Evolutionary conservation across 805 yeast genomes (phyloP), one percentile per base, ranked within the genome.

Genomic region (Danielia reshetovae): DNA sequence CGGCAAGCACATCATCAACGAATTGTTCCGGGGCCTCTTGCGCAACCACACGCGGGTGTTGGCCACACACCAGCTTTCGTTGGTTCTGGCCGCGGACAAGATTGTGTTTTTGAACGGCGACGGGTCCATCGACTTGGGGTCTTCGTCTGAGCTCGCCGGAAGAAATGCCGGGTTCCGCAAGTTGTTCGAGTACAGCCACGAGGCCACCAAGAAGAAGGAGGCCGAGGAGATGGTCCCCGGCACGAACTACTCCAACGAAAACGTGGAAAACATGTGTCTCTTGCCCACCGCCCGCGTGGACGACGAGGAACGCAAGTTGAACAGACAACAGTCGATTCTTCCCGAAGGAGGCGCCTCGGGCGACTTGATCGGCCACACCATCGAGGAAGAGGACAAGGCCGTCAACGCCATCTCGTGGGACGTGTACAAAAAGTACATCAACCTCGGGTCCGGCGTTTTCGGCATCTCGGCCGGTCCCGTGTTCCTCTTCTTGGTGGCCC

Each of bases 111-210:
- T 66, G 39, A 63, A 61, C 39, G 70, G 70, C 30, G 67, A 64
- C 42, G 72, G 72, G 5, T 40, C 64, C 3, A 54, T 60, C 30
- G 71, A 67, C 36, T 59, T 56, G 24, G 71, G 70, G n/a, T 48
- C 59, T 1, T 43, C 55, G 15, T 40, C 49, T 4, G 63, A 65
- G 34, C 57, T 67, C 36, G 41, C 40, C 13, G 31, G 27, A 5
- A 51, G 60, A 37, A 79, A 74, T 43, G 32, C 48, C 3, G 70
- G 65, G 7, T 80, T 85, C 49, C 59, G 58, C 14, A 65, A 69
- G 10, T 62, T 81, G 46, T 66, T 80, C 61, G 69, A 73, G 27
- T 75, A 59, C 46, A 60, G 70, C 38, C 38, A 46, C 22, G 59
- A 54, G 10, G 34, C 37, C 12, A 38, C 38, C 11, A 39, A 55